A percentile compares a stretch with the other conserved stretches of the same genome.
Evolutionary conservation across 2,329 filamentous ascomycete genomes (phyloP).

Genomic region (Pleurostoma richardsiae): DNA sequence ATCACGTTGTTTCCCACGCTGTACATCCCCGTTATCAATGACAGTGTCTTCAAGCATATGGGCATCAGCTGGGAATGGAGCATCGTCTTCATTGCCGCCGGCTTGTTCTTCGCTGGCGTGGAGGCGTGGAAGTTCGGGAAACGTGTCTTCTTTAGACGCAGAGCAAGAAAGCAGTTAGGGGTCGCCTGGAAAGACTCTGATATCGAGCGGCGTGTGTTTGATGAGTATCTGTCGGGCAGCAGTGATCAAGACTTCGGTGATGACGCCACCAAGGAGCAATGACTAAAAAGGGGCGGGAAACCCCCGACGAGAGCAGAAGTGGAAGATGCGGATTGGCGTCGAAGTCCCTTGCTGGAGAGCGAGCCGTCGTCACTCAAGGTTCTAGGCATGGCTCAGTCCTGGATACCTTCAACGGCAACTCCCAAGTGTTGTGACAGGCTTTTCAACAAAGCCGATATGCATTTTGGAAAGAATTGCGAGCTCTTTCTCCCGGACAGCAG

Average conservation of each 20-base stretch:
- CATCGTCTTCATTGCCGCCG: constrained; percentile 37
- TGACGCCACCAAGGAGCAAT: constrained; percentile 9
- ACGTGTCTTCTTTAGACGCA: constrained; percentile 20
- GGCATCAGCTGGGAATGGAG: constrained; percentile 49
- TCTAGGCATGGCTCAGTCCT: no score
- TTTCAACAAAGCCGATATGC: no score
- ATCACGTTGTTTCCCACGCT: constrained; percentile 26
- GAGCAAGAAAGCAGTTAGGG: constrained; percentile 17
- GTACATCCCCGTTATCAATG: constrained; percentile 47
- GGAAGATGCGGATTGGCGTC: no score
- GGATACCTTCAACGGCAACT: no score
- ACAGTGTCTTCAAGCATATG: constrained; percentile 42
- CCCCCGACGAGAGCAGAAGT: constrained; percentile 1
- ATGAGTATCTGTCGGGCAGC: constrained; percentile 22
- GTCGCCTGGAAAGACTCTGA: constrained; percentile 29
- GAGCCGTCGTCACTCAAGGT: no score
- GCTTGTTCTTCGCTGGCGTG: constrained; percentile 42
- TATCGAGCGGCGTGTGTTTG: constrained; percentile 33
- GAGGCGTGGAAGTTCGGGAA: constrained; percentile 47
- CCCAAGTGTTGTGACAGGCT: no score
- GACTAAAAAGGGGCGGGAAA: constrained; percentile 18
- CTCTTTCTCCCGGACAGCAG: no score
- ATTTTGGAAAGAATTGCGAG: no score
- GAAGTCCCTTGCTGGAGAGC: no score
- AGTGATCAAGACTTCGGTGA: constrained; percentile 1